Conservation (phyloP, 345 rosid species). For the Acer yangbiense region DNA sequence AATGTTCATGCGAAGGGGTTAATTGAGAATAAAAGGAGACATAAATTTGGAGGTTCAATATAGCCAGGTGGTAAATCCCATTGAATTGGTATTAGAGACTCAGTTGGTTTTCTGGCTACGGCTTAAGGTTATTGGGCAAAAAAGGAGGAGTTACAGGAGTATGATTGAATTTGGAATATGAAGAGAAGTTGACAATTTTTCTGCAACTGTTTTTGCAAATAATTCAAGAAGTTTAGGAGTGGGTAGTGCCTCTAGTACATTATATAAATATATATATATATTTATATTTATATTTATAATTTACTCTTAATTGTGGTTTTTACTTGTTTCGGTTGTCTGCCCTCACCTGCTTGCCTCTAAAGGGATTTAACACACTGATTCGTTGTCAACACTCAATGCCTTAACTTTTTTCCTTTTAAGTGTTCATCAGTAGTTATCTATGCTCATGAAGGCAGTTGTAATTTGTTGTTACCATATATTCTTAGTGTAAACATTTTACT, state of each 20-base stretch:
- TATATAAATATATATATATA: too few species aligned
- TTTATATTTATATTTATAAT: too few species aligned
- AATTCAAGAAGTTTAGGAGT: background rate
- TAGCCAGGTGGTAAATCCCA: background rate
- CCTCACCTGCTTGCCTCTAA: background rate
- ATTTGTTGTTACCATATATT: constrained; percentile 2
- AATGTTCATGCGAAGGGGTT: background rate
- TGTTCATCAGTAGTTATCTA: background rate
- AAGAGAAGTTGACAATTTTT: background rate
- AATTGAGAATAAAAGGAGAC: background rate
- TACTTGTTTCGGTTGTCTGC: background rate
- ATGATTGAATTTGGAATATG: too few species aligned
- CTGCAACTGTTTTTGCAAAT: background rate
- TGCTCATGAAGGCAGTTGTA: background rate
- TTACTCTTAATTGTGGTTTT: background rate
- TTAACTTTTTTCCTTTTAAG: background rate
- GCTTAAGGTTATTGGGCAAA: background rate
- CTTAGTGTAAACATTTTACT: background rate
- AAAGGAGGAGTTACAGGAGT: background rate
- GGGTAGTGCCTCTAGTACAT: background rate
- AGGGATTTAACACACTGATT: background rate
- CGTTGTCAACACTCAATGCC: background rate
- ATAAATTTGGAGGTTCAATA: background rate
- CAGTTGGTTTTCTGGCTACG: background rate
- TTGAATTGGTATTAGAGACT: background rate